A percentile compares a stretch with the other conserved stretches of the same genome.
These are phyloP conservation scores for Suhomyces emberorum DNA, from an alignment of 805 yeast species.

Conservation along the genomic window DNA sequence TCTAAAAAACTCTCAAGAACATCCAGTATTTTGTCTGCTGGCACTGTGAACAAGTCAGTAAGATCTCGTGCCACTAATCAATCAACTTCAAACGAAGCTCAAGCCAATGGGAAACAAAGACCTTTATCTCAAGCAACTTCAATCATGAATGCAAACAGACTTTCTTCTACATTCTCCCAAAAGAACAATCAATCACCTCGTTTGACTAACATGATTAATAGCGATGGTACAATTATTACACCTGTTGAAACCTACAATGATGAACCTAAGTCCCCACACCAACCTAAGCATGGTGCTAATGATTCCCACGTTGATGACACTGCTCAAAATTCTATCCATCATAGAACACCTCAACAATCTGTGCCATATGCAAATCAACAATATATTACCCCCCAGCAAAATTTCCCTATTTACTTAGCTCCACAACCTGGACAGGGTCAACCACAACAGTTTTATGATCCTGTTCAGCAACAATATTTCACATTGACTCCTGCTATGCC, in stretches of 20 bases:
- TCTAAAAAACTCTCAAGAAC: constrained; percentile 15
- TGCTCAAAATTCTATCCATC: neutral
- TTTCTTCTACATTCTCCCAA: constrained; percentile 39
- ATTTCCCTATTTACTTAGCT: constrained; percentile 20
- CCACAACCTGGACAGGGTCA: constrained; percentile 17
- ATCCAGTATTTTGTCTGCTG: constrained; percentile 16
- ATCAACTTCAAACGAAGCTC: constrained; percentile 4
- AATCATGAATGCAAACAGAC: constrained; percentile 20
- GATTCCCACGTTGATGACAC: neutral
- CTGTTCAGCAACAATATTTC: constrained; percentile 42
- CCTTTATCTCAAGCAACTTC: constrained; percentile 23
- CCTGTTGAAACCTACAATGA: constrained; percentile 30
- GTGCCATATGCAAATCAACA: constrained; percentile 11
- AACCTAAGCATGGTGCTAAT: neutral
- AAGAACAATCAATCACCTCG: constrained; percentile 34
- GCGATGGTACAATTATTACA: constrained; percentile 44
- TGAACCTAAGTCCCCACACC: neutral
- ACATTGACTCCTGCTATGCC: constrained; percentile 37
- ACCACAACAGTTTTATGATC: constrained; percentile 42
- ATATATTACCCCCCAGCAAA: constrained; percentile 14
- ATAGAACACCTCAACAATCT: neutral
- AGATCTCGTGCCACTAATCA: constrained; percentile 11
- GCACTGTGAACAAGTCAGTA: constrained; percentile 14
- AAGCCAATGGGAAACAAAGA: constrained; percentile 12
- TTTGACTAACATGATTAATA: constrained; percentile 39